A percentile compares a stretch with the other conserved stretches of the same genome.
Conservation (phyloP, 1,139 yeast genomes). For the Saccharomyces hybrid region DNA sequence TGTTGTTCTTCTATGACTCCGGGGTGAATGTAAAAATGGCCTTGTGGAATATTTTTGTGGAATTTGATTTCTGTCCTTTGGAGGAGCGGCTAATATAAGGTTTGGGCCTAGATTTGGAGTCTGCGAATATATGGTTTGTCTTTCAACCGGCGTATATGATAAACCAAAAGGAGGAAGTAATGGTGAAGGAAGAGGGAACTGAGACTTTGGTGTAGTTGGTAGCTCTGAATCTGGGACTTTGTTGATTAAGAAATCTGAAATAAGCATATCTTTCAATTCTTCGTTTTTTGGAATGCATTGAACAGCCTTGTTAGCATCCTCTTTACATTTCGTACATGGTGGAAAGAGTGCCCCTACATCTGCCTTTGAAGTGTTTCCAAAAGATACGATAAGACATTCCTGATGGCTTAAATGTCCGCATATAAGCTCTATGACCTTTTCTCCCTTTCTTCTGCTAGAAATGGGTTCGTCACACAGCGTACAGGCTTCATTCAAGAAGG, state of each 20-base stretch:
- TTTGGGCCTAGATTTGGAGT: neutral
- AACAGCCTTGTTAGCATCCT: conserved; percentile 5
- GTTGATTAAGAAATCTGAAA: conserved; percentile 16
- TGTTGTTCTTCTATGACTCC: neutral
- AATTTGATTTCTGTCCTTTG: neutral
- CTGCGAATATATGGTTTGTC: neutral
- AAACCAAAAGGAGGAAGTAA: neutral
- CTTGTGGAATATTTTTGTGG: neutral
- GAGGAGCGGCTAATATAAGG: neutral
- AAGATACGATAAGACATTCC: conserved; percentile 26
- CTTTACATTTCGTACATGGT: conserved; percentile 19
- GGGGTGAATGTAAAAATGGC: neutral
- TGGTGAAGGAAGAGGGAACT: neutral
- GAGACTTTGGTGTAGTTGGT: neutral
- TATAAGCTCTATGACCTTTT: conserved; percentile 27
- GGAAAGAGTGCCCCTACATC: conserved; percentile 25
- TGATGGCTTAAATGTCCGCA: conserved; percentile 31
- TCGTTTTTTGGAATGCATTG: conserved; percentile 27
- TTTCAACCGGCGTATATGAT: conserved; percentile 4
- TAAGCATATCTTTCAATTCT: conserved; percentile 21
- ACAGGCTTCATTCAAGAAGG: conserved; percentile 26
- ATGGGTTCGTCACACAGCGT: conserved; percentile 30
- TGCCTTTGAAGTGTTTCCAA: conserved; percentile 12
- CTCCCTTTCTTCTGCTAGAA: conserved; percentile 26
- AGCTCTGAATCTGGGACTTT: conserved; percentile 1